phyloP scores from a whole-genome alignment of 2,329 filamentous ascomycete species.

The Talaromyces sp. region DNA sequence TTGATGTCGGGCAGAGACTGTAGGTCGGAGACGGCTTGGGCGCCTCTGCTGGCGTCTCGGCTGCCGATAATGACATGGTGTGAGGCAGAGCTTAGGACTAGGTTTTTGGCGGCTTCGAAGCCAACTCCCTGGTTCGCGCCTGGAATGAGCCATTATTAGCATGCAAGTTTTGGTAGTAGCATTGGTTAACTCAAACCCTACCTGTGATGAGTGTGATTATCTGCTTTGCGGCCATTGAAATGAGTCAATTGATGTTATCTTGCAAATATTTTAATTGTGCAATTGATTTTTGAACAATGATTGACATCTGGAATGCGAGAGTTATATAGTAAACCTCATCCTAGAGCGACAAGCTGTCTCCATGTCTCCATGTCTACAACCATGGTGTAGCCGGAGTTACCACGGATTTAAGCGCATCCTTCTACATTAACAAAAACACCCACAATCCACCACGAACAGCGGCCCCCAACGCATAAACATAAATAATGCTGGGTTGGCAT shows the following conservation, averaged over 20 bases:
- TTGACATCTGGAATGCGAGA: background rate
- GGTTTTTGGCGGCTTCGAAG: conserved; percentile 12
- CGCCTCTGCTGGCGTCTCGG: conserved; percentile 12
- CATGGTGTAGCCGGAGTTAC: background rate
- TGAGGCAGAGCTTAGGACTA: conserved; percentile 5
- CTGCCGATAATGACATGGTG: conserved; percentile 20
- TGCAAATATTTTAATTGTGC: background rate
- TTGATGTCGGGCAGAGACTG: conserved; percentile 7
- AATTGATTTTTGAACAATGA: background rate
- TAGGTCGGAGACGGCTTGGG: conserved; percentile 10
- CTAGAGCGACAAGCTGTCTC: background rate
- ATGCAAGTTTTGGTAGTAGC: background rate
- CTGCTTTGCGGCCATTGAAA: conserved; percentile 7
- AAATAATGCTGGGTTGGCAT: background rate
- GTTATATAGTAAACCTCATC: background rate
- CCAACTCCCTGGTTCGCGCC: conserved; percentile 12
- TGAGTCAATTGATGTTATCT: background rate
- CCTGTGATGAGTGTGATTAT: conserved; percentile 13
- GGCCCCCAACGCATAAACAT: background rate
- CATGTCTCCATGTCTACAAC: background rate
- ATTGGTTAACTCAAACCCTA: background rate
- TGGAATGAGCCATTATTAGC: background rate
- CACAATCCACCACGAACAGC: background rate
- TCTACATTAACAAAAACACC: background rate
- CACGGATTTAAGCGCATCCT: background rate